Base-by-base conservation (phyloP, 257 asterid genomes). In the Solanum corneliomulleri region DNA sequence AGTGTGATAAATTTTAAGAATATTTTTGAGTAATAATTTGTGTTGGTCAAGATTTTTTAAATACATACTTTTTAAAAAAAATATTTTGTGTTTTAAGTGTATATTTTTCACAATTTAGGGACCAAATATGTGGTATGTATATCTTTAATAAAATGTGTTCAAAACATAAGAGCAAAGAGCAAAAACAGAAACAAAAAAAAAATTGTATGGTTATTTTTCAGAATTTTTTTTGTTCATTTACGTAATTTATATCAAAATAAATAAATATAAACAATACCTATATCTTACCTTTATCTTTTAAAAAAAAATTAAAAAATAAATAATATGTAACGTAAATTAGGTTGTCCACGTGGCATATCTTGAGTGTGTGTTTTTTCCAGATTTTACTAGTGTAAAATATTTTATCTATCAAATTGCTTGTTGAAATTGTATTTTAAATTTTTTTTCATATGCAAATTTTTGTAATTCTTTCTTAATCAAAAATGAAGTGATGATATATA, bases 331-430 rank as follows among this genome's bases (percentile, higher is more conserved):
- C 13, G 25, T 58, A 58, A 21, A 20, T 58, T 58, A 58, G 27
- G 13, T 58, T 58, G 11, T 21, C 13, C 9, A 21, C 23, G 3
- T 52, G 23, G 18, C 23, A 16, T 52, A 16, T 52, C 0, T 52
- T 49, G 21, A 8, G 60, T 49, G 23, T 15, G 1, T 20, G 0
- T 21, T 20, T 0, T 9, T 2, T 16, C 6, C 4, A 52, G 1
- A 2, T 49, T 49, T 49, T 49, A 49, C 58, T 49, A 15, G 3
- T 7, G 0, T 7, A 20, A 15, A 2, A 52, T 52, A 1, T 5
- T 52, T 52, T 18, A 18, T 52, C n/a, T 23, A 52, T 52, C 62
- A 16, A 21, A 21, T 3, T 58, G 2, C 9, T 70, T 70, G 14
- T 1, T 3, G 13, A 15, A 21, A 16, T 18, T 33, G 2, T 7